Percentiles rank a stretch among this genome's conserved stretches.
Conservation (phyloP, 129 eudicot genomes). For the Artemisia argyi region DNA sequence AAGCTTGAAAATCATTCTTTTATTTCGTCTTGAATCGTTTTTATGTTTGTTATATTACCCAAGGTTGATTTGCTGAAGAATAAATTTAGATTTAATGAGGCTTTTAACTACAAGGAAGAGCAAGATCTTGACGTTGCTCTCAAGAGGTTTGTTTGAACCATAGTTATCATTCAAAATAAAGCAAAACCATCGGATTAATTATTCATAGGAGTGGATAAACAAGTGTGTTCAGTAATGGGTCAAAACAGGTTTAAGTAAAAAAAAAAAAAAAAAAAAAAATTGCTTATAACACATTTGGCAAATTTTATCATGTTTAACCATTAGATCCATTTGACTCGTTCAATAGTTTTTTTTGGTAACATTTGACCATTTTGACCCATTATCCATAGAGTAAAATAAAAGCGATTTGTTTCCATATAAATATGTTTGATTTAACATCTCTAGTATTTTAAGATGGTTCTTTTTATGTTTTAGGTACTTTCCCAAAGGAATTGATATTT, state of each 20-base stretch:
- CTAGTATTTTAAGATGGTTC: neutral
- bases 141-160: conserved; percentile 24
- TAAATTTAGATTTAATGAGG: conserved; percentile 42
- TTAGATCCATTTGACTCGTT: too few species aligned
- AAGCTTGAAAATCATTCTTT: neutral
- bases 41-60: neutral
- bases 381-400: too few species aligned
- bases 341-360: too few species aligned
- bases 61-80: conserved; percentile 45
- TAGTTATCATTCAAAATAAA: neutral
- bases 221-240: too few species aligned
- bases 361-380: too few species aligned
- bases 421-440: too few species aligned
- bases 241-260: too few species aligned
- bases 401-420: too few species aligned
- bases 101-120: conserved; percentile 50
- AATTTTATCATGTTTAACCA: too few species aligned
- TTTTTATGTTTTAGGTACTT: conserved; percentile 20
- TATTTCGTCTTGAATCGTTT: neutral
- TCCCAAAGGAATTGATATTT: conserved; percentile 32
- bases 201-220: too few species aligned
- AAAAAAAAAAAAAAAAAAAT: too few species aligned
- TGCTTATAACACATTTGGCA: too few species aligned
- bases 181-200: neutral
- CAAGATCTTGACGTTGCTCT: conserved; percentile 31